Evolutionary conservation across 441 rosid genomes (phyloP).

Genomic region (Kokia cookei): DNA sequence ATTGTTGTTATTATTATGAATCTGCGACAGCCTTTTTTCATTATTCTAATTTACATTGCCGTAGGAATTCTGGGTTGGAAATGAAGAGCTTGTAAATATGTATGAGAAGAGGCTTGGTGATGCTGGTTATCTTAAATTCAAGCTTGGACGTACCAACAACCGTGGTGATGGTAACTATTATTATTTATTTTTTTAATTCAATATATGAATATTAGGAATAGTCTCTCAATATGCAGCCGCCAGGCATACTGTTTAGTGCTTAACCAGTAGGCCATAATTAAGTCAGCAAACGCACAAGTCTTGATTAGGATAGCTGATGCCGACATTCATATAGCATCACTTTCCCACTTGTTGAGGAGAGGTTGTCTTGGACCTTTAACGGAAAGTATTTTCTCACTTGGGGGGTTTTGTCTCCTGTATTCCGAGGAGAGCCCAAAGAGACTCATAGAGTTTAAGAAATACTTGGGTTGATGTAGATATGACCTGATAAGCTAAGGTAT

Average conservation of each 20-base stretch:
- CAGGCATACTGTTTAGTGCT: background rate
- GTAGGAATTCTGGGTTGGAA: slow-evolving; percentile 90
- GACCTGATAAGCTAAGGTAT: too few relatives aligned
- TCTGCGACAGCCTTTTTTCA: background rate
- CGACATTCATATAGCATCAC: background rate
- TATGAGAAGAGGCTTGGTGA: slow-evolving; percentile 79
- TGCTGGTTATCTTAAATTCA: slow-evolving; percentile 71
- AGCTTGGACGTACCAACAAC: slow-evolving; percentile 84
- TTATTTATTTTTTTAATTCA: background rate
- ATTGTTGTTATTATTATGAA: background rate
- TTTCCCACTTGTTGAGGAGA: background rate
- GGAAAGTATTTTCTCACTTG: too few relatives aligned
- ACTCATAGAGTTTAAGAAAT: too few relatives aligned
- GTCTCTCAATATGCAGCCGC: background rate
- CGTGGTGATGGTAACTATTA: slow-evolving; percentile 70
- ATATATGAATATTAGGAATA: background rate
- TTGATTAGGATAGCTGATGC: background rate
- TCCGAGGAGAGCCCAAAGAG: too few relatives aligned
- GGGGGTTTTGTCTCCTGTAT: too few relatives aligned
- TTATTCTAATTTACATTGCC: background rate
- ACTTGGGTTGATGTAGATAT: too few relatives aligned
- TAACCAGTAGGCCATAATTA: background rate
- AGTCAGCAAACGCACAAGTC: background rate
- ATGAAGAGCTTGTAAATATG: slow-evolving; percentile 70
- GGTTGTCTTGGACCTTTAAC: too few relatives aligned